phyloP scores from a whole-genome alignment of 106 monocot genomes.

The Dendrobium catenatum region DNA sequence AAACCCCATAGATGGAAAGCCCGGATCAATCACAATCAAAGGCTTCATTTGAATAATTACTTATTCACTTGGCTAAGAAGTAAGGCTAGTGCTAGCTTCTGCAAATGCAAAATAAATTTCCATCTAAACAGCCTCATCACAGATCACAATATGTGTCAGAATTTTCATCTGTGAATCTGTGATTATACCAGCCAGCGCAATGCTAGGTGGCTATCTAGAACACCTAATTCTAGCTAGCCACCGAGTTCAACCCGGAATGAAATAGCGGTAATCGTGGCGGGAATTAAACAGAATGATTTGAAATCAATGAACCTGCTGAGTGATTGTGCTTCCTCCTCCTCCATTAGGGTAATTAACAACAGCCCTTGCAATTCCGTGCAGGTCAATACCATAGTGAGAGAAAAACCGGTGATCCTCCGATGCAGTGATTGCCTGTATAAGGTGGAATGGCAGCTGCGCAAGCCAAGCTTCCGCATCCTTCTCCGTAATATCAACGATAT shows the following conservation, averaged over 20 bases:
- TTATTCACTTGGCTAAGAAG: no score
- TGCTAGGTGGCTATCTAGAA: no score
- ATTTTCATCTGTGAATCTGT: no score
- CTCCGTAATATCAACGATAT: conserved; percentile 15
- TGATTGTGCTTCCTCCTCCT: conserved; percentile 52
- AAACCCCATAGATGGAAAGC: not conserved
- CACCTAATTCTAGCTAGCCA: not conserved
- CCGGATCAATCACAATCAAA: not conserved
- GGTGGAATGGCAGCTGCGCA: conserved; percentile 14
- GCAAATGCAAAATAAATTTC: no score
- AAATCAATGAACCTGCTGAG: conserved; percentile 31
- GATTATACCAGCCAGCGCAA: no score
- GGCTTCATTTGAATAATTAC: not conserved
- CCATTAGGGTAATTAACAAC: conserved; percentile 33
- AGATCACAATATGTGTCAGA: no score
- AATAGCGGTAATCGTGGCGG: not conserved
- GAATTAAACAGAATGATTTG: not conserved
- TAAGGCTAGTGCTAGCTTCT: no score
- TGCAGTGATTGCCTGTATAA: conserved; percentile 27
- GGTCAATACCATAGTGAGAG: conserved; percentile 29
- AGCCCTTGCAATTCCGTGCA: conserved; percentile 28
- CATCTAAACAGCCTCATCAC: no score
- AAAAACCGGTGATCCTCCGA: conserved; percentile 44
- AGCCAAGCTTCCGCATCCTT: conserved; percentile 27
- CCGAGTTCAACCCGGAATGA: not conserved